Percentiles rank a stretch among this genome's conserved stretches.
phyloP scores from a whole-genome alignment of 2,329 filamentous ascomycete species.

The Ascochyta pisi region DNA sequence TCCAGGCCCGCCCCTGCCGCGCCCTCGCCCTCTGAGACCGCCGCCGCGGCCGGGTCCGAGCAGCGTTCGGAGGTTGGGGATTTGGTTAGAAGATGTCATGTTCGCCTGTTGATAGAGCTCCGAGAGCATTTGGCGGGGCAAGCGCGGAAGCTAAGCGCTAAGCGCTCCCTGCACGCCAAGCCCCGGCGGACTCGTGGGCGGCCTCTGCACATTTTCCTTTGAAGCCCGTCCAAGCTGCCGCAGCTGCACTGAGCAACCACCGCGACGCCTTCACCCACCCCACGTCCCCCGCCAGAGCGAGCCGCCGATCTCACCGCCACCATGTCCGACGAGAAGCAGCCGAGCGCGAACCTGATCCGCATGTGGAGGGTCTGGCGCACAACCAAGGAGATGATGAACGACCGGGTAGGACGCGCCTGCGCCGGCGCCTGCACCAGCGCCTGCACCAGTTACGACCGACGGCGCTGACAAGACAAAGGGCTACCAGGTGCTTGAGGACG shows the following conservation, averaged over 20 bases:
- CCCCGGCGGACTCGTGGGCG: slow-evolving; percentile 4
- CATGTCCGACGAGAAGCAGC: slow-evolving; percentile 39
- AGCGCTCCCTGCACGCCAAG: slow-evolving; percentile 18
- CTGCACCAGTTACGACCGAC: slow-evolving; percentile 13
- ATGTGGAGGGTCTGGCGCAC: slow-evolving; percentile 96
- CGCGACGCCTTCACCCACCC: slow-evolving; percentile 15
- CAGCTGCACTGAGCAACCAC: slow-evolving; percentile 6
- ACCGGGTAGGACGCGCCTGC: slow-evolving; percentile 70
- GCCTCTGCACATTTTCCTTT: slow-evolving; percentile 42
- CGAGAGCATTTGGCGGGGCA: slow-evolving; percentile 40
- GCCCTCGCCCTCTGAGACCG: slow-evolving; percentile 57
- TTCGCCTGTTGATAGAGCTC: slow-evolving; percentile 23
- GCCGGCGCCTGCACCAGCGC: slow-evolving; percentile 23
- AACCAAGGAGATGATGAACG: slow-evolving; percentile 91
- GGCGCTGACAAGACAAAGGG: slow-evolving; percentile 64
- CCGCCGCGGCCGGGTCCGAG: slow-evolving; percentile 57
- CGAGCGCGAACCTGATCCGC: slow-evolving; percentile 55
- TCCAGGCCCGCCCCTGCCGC: slow-evolving; percentile 42
- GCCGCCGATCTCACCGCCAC: slow-evolving; percentile 11
- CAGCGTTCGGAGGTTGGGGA: slow-evolving; percentile 78
- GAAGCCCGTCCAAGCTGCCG: slow-evolving; percentile 17
- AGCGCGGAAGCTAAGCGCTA: slow-evolving; percentile 21
- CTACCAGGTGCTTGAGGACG: slow-evolving; percentile 88
- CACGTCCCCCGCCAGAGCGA: slow-evolving; percentile 3
- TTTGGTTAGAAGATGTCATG: slow-evolving; percentile 73